Percentiles rank a stretch among this genome's conserved stretches.
These are phyloP conservation scores for Globisporangium perplexum DNA, from an alignment of 352 stramenopile genomes.

Conservation along the genomic window DNA sequence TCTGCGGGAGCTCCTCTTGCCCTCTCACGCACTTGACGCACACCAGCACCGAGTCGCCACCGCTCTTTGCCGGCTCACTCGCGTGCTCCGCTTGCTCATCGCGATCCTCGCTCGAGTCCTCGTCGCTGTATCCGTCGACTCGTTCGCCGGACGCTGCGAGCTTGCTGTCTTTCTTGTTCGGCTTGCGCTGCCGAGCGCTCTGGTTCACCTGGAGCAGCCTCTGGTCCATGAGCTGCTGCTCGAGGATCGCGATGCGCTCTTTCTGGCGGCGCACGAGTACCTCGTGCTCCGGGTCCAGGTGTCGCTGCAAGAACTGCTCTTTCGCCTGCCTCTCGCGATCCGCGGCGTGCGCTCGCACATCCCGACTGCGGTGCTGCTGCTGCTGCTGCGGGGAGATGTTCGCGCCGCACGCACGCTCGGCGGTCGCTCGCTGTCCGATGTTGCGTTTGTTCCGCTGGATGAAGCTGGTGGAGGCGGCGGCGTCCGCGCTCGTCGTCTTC, in stretches of 20 bases:
- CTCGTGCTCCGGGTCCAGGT: conserved; percentile 11
- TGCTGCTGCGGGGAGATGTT: background rate
- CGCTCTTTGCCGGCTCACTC: background rate
- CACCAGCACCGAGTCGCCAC: conserved; percentile 3
- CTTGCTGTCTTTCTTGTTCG: background rate
- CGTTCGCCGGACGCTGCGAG: background rate
- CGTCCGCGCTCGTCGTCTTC: background rate
- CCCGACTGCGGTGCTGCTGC: background rate
- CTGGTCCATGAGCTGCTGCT: conserved; percentile 66
- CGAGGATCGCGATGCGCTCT: conserved; percentile 46
- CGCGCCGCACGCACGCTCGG: background rate
- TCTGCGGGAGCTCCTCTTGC: conserved; percentile 4
- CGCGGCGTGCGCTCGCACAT: conserved; percentile 1
- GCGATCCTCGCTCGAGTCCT: conserved; percentile 1
- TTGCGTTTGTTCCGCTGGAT: conserved; percentile 6
- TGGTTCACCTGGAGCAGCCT: conserved; percentile 32
- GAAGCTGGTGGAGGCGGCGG: conserved; percentile 1
- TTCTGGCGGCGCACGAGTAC: conserved; percentile 33
- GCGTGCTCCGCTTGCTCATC: background rate
- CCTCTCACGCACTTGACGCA: conserved; percentile 15
- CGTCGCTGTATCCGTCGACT: background rate
- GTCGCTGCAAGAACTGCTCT: conserved; percentile 7
- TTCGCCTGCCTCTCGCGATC: conserved; percentile 1
- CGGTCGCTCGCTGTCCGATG: background rate
- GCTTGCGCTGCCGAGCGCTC: conserved; percentile 4